Evolutionary conservation across 1,284 basidiomycete species (phyloP).

Genomic region (Heterobasidion parviporum): DNA sequence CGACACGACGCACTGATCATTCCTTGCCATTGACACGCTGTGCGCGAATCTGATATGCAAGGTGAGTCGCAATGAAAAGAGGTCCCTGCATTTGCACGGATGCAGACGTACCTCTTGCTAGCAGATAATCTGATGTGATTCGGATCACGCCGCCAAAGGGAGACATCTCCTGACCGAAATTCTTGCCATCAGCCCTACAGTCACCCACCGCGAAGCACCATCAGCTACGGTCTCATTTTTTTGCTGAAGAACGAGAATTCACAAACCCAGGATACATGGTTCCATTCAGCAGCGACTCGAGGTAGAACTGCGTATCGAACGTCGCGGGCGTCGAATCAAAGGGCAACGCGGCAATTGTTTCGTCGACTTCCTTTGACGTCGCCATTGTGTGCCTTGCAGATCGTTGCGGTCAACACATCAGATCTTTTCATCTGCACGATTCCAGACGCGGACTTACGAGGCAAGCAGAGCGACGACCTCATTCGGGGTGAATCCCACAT

Average conservation of each 20-base stretch:
- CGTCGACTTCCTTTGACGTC: slow-evolving; percentile 18
- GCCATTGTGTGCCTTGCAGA: slow-evolving; percentile 16
- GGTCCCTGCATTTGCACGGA: background rate
- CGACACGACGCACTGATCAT: slow-evolving; percentile 15
- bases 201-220: background rate
- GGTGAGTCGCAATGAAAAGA: slow-evolving; percentile 9
- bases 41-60: slow-evolving; percentile 18
- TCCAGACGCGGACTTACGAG: slow-evolving; percentile 12
- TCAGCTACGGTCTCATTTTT: background rate
- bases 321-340: slow-evolving; percentile 23
- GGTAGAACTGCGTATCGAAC: slow-evolving; percentile 34
- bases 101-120: slow-evolving; percentile 1
- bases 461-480: slow-evolving; percentile 23
- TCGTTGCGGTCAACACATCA: no score
- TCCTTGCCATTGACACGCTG: slow-evolving; percentile 29
- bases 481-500: slow-evolving; percentile 18
- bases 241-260: background rate
- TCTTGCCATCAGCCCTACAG: background rate
- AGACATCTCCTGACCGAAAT: slow-evolving; percentile 4
- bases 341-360: slow-evolving; percentile 16
- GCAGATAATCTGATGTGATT: slow-evolving; percentile 1
- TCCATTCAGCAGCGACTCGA: slow-evolving; percentile 19
- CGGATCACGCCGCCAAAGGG: slow-evolving; percentile 2
- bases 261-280: slow-evolving; percentile 4
- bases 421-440: no score